phyloP scores from a whole-genome alignment of 768 basidiomycete genomes.

The Hygrophorus russula region DNA sequence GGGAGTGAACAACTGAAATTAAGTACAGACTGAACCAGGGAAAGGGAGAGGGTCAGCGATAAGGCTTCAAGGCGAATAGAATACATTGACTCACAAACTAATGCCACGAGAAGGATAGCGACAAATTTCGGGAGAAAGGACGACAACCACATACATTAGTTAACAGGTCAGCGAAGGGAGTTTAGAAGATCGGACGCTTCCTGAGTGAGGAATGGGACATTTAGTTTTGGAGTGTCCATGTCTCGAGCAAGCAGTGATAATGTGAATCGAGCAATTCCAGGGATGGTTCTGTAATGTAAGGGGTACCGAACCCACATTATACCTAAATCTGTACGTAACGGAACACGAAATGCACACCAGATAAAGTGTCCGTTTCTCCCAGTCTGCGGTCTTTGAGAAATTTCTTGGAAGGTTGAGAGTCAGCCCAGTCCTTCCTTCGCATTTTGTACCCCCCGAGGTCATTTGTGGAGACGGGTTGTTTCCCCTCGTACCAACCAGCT shows the following conservation, averaged over 20 bases:
- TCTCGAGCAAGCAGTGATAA: slow-evolving; percentile 20
- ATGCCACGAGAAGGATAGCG: no score
- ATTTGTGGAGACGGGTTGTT: slow-evolving; percentile 11
- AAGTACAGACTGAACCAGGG: no score
- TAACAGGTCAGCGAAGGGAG: no score
- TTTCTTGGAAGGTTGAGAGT: slow-evolving; percentile 11
- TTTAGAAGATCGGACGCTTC: no score
- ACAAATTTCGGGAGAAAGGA: no score
- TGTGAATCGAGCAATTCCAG: slow-evolving; percentile 38
- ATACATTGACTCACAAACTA: no score
- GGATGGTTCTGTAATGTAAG: slow-evolving; percentile 33
- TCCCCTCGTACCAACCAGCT: slow-evolving; percentile 18
- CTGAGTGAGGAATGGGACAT: no score
- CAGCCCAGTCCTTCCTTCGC: slow-evolving; percentile 37
- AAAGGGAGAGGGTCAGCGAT: no score
- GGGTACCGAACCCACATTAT: slow-evolving; percentile 37
- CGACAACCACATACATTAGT: no score
- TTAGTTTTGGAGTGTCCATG: slow-evolving; percentile 4
- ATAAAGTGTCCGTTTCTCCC: slow-evolving; percentile 59
- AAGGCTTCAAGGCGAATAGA: no score
- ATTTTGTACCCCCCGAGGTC: slow-evolving; percentile 54
- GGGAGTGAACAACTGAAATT: no score
- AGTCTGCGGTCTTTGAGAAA: slow-evolving; percentile 32
- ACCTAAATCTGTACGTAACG: not conserved
- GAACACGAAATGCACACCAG: slow-evolving; percentile 34